Base-by-base conservation (phyloP, 306 rosid genomes). In the Ochetophila trinervis region DNA sequence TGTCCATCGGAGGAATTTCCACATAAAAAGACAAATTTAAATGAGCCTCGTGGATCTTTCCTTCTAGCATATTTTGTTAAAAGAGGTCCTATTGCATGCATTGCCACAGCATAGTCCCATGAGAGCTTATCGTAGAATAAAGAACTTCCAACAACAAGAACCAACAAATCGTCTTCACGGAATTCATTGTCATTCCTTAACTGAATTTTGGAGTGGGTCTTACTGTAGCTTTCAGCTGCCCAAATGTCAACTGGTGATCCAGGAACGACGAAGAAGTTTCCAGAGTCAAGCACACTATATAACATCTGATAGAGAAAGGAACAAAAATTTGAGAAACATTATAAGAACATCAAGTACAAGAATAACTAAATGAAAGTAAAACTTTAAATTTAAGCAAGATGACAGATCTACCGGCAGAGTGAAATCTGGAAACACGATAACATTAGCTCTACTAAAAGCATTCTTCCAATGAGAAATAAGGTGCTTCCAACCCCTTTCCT, bases 71-170 rank as follows among this genome's bases (percentile, higher is more conserved):
- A 90, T 59, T 76, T 85, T 76, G 76, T 78, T 57, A 93, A 83
- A 57, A 93, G 80, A 71, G 96, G 99, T 62, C 90, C 97, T 64
- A 93, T 75, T 71, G 86, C 63, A 75, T 86, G 97, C 96, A 90
- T 90, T n/a, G 91, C 96, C 78, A 90, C 94, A 49, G 96, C 90
- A 87, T 86, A 86, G 77, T 87, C 97, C 97, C 96, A 86, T 15
- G 96, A 81, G 64, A 79, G 78, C 66, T 88, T 82, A 79, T 81
- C 78, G 59, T 79, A 85, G 82, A 84, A 88, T 76, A 86, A 74
- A 67, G 95, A 78, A 70, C 94, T 93, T 69, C 99, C 97, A 65
- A 90, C 82, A 62, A 93, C 86, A 64, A 93, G 75, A 77, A 93
- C 88, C 78, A 90, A 73, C 74, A 86, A 63, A 78, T 93, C 99